Percentiles rank a stretch among this genome's conserved stretches.
Conservation (phyloP, 179 eudicot species). For the Spinacia oleracea region DNA sequence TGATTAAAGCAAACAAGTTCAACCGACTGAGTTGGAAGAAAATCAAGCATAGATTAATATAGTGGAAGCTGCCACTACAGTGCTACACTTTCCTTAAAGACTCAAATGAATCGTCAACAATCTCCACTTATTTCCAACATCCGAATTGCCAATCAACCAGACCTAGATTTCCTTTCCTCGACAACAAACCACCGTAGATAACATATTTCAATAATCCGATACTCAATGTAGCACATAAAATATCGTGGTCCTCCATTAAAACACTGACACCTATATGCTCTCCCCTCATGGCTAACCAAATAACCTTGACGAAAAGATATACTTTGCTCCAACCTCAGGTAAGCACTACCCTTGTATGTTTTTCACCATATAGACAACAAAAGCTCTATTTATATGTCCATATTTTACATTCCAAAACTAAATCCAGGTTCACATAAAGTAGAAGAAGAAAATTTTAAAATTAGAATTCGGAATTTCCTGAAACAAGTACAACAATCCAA, state of each 20-base stretch:
- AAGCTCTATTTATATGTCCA: background rate
- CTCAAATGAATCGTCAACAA: background rate
- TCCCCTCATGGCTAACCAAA: background rate
- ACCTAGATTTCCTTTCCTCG: background rate
- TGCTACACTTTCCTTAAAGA: no score
- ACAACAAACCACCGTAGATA: background rate
- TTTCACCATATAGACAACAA: background rate
- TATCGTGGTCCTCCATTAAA: background rate
- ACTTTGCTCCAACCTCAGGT: slow-evolving; percentile 14
- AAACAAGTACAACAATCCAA: slow-evolving; percentile 3
- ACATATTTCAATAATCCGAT: no score
- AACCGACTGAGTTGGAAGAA: background rate
- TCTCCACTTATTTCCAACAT: background rate
- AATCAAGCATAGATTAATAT: no score
- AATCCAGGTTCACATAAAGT: background rate
- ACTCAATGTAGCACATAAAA: background rate
- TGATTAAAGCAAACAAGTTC: background rate
- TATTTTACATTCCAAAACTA: background rate
- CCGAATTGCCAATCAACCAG: background rate
- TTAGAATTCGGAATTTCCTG: background rate
- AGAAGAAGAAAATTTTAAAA: background rate
- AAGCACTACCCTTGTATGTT: background rate
- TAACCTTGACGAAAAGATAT: slow-evolving; percentile 7
- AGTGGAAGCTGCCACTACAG: no score
- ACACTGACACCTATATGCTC: background rate